These are phyloP conservation scores for Hymenoscyphus repandus DNA, from an alignment of 2,329 filamentous ascomycete genomes.

Conservation along the genomic window DNA sequence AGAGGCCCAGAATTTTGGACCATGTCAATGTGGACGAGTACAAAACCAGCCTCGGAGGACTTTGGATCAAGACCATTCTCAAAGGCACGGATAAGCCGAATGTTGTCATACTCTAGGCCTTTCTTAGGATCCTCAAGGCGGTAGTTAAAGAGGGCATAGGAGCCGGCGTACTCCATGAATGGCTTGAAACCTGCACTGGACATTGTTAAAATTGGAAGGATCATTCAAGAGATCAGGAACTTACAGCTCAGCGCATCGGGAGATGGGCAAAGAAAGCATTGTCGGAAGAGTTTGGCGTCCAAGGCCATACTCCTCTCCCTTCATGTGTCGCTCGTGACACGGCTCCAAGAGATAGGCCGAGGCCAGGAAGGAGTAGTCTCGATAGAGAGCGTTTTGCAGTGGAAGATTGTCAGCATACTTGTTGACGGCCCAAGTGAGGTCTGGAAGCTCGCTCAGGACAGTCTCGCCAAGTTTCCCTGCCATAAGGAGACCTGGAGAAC, in stretches of 20 bases:
- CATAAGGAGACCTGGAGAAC: slow-evolving; percentile 72
- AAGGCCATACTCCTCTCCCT: slow-evolving; percentile 71
- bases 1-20: slow-evolving; percentile 78
- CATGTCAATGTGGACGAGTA: slow-evolving; percentile 96
- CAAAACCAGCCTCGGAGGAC: slow-evolving; percentile 90
- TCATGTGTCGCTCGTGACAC: slow-evolving; percentile 70
- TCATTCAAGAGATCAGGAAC: slow-evolving; percentile 33
- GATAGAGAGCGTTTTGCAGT: slow-evolving; percentile 78
- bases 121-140: slow-evolving; percentile 49
- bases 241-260: slow-evolving; percentile 79
- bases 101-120: slow-evolving; percentile 58
- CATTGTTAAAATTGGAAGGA: background rate
- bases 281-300: slow-evolving; percentile 68
- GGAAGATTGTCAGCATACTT: slow-evolving; percentile 68
- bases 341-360: slow-evolving; percentile 89
- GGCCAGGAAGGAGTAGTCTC: slow-evolving; percentile 87
- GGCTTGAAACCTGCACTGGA: slow-evolving; percentile 71
- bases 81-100: slow-evolving; percentile 85
- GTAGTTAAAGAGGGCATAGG: slow-evolving; percentile 66
- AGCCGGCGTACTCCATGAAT: slow-evolving; percentile 81
- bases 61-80: slow-evolving; percentile 81
- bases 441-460: slow-evolving; percentile 69
- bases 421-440: slow-evolving; percentile 69
- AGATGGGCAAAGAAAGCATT: slow-evolving; percentile 74
- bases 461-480: slow-evolving; percentile 66